These are phyloP conservation scores for Udeniomyces megalosporus DNA, from an alignment of 768 basidiomycete species.

Conservation along the genomic window DNA sequence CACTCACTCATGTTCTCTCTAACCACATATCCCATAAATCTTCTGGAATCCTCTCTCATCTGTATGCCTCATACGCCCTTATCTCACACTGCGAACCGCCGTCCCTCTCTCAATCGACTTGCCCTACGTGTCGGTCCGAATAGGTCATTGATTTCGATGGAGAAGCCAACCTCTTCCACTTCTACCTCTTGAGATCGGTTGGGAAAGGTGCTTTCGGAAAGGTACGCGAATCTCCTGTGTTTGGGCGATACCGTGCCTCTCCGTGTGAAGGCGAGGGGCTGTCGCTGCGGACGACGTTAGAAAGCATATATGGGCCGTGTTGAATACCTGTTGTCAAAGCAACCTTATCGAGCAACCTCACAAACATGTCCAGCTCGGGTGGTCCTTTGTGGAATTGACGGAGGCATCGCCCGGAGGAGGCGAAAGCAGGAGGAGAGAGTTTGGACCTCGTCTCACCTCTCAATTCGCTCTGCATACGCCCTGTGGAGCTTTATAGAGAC, in stretches of 20 bases:
- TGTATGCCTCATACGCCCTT: not conserved
- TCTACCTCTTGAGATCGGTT: slow-evolving; percentile 84
- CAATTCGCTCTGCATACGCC: no score
- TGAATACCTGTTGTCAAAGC: no score
- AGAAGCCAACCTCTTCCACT: slow-evolving; percentile 87
- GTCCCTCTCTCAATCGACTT: not conserved
- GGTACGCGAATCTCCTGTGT: no score
- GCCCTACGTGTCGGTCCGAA: not conserved
- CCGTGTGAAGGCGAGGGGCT: no score
- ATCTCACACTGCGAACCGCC: not conserved
- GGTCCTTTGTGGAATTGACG: no score
- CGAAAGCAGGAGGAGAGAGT: not conserved
- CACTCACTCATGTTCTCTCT: not conserved
- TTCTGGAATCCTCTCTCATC: not conserved
- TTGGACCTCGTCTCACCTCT: not conserved
- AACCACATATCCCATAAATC: not conserved
- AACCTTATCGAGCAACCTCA: no score
- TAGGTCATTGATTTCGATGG: slow-evolving; percentile 69
- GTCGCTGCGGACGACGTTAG: no score
- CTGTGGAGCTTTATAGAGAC: no score
- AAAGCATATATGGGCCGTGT: no score
- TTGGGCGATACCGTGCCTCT: no score
- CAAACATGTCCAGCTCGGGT: no score
- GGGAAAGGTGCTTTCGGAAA: slow-evolving; percentile 98
- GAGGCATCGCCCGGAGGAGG: no score